phyloP scores from a whole-genome alignment of 2,329 filamentous ascomycete species.

The Talaromyces amestolkiae region DNA sequence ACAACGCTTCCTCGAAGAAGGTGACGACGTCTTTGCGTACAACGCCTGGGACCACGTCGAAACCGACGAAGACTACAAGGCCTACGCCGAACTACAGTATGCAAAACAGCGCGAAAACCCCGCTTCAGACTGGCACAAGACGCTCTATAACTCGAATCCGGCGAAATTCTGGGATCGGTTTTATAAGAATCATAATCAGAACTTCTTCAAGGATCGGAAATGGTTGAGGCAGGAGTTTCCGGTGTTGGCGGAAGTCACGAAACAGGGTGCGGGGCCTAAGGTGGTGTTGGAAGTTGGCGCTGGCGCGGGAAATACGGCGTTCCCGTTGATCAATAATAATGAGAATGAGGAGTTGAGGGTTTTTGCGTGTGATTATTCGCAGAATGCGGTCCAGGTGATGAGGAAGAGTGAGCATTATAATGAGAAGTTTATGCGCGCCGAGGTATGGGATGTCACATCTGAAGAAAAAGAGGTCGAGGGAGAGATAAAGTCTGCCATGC shows the following conservation, averaged over 20 bases:
- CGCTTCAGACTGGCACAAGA: conserved; percentile 89
- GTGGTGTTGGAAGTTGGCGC: conserved; percentile 87
- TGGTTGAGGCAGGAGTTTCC: conserved; percentile 98
- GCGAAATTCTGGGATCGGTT: conserved; percentile 98
- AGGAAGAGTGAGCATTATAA: conserved; percentile 75
- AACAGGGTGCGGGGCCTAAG: conserved; percentile 65
- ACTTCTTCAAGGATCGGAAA: conserved; percentile 98
- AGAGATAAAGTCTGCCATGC: conserved; percentile 49
- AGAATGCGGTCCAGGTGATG: conserved; percentile 92
- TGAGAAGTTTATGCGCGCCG: conserved; percentile 70
- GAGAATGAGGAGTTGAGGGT: conserved; percentile 77
- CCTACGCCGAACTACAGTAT: conserved; percentile 82
- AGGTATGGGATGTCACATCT: conserved; percentile 88
- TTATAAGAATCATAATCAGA: conserved; percentile 94
- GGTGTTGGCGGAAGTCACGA: conserved; percentile 72
- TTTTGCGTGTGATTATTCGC: conserved; percentile 94
- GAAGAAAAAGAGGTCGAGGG: conserved; percentile 42
- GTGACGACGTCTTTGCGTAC: conserved; percentile 91
- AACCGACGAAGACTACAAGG: conserved; percentile 82
- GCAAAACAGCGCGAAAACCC: conserved; percentile 79
- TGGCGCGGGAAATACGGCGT: conserved; percentile 93
- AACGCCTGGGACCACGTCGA: conserved; percentile 99
- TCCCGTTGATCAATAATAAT: conserved; percentile 82
- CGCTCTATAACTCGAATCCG: conserved; percentile 82
- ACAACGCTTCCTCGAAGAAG: conserved; percentile 76